Evolutionary conservation across 306 rosid genomes (phyloP).

Genomic region (Ammopiptanthus mongolicus): DNA sequence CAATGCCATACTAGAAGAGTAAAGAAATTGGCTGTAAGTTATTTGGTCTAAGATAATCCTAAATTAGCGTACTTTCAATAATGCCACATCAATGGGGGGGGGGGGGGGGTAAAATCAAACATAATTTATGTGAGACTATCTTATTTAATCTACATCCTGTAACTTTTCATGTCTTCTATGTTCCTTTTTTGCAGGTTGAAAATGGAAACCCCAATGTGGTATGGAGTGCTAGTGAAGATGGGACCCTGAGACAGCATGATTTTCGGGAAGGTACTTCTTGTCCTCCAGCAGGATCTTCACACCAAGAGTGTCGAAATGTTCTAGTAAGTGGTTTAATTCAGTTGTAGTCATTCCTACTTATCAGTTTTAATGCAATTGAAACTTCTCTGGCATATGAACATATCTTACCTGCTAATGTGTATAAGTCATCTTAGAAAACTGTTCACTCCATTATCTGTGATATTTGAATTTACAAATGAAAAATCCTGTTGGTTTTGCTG

Average conservation of each 20-base stretch:
- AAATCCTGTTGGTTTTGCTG: slow-evolving; percentile 5
- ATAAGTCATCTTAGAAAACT: background rate
- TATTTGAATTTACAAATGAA: background rate
- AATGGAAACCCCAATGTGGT: slow-evolving; percentile 92
- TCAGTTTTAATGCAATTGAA: background rate
- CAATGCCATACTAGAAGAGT: slow-evolving; percentile 93
- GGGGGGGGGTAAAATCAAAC: background rate
- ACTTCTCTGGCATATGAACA: background rate
- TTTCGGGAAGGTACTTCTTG: slow-evolving; percentile 85
- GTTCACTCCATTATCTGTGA: background rate
- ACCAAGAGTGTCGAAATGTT: slow-evolving; percentile 85
- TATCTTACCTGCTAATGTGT: background rate
- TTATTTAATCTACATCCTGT: background rate
- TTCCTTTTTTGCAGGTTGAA: slow-evolving; percentile 66
- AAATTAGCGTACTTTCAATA: slow-evolving; percentile 14
- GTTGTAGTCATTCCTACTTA: background rate
- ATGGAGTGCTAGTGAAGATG: slow-evolving; percentile 99
- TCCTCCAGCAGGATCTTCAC: slow-evolving; percentile 85
- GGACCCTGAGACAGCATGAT: slow-evolving; percentile 96
- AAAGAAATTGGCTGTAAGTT: slow-evolving; percentile 93
- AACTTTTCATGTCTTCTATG: slow-evolving; percentile 22
- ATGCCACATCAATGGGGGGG: background rate
- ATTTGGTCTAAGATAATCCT: slow-evolving; percentile 9
- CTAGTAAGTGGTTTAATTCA: slow-evolving; percentile 49
- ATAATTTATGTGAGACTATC: background rate